Percentiles rank a stretch among this genome's conserved stretches.
These are phyloP conservation scores for Plasmodium gonderi DNA, from an alignment of 169 alveolate species.

Conservation along the genomic window DNA sequence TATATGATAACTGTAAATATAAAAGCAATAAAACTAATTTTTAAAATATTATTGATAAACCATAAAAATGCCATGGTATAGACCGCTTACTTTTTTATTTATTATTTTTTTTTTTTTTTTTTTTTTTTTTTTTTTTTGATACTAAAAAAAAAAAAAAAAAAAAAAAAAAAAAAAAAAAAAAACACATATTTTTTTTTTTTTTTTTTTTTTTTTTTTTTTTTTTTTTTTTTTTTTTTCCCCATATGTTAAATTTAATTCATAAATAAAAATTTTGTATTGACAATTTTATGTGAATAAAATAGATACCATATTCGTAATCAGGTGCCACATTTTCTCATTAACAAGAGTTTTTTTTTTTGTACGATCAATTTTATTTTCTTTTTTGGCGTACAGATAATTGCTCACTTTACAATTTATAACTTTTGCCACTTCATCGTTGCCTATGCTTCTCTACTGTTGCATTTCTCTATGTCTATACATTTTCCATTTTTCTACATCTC, in stretches of 20 bases:
- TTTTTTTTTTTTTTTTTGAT: too few relatives aligned
- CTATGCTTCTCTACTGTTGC: too few relatives aligned
- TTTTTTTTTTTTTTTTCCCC: too few relatives aligned
- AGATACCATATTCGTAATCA: background rate
- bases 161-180: too few relatives aligned
- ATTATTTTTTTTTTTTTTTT: too few relatives aligned
- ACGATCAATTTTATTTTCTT: background rate
- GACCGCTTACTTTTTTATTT: background rate
- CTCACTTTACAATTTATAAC: too few relatives aligned
- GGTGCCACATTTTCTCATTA: background rate
- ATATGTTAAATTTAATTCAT: background rate
- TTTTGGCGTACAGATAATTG: background rate
- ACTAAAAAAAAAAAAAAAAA: too few relatives aligned
- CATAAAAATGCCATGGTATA: background rate
- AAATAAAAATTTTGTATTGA: background rate
- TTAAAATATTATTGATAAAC: constrained; percentile 25
- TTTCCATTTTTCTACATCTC: too few relatives aligned
- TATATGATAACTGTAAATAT: background rate
- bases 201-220: too few relatives aligned
- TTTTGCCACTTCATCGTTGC: too few relatives aligned
- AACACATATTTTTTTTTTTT: too few relatives aligned
- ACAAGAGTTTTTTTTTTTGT: background rate
- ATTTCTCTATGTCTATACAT: too few relatives aligned
- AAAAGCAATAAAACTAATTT: constrained; percentile 46
- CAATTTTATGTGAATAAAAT: background rate